Evolutionary conservation across 108 stramenopile genomes (phyloP), one percentile per base, ranked within the genome.

Genomic region (Cylindrotheca fusiformis): DNA sequence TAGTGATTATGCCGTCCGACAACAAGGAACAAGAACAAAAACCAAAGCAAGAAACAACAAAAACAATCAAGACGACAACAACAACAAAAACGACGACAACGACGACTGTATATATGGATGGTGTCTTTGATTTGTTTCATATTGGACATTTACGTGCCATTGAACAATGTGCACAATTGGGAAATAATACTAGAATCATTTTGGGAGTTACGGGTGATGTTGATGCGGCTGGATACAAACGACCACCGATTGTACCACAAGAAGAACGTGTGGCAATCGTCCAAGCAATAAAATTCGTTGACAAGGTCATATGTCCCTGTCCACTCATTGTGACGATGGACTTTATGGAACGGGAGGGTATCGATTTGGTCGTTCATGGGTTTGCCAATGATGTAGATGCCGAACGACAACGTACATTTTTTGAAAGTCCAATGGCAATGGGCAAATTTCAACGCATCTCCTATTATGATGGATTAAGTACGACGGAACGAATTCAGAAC

Each of bases 61-160:
- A 53, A 8, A 58, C 6, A 5, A 28, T 26, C 22, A 20, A 27
- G 18, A 50, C 28, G 1, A 2, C 18, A 18, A 18, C 1, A 6
- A 0, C 21, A 1, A 32, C 32, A 57, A 19, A 25, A 20, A 14
- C 36, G 6, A 6, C 6, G 6, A 14, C 6, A 41, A 6, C 14
- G 36, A 41, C 36, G 14, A 84, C 83, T 0, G 48, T 88, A 0
- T 88, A 88, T 51, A 80, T 88, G 79, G 87, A 88, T 60, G 87
- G 87, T 8, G 82, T 88, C 14, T 85, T 88, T 50, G 87, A 88
- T 62, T 27, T 88, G n/a, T 88, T 88, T 70, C 87, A 88, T 57
- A 71, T 88, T 21, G 87, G 87, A 4, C 87, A 88, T 63, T 69
- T 88, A 14, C 58, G 77, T 49, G 84, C 87, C 5, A 88, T 88